These are phyloP conservation scores for Gossypium arboreum DNA, from an alignment of 345 rosid genomes.

Conservation along the genomic window DNA sequence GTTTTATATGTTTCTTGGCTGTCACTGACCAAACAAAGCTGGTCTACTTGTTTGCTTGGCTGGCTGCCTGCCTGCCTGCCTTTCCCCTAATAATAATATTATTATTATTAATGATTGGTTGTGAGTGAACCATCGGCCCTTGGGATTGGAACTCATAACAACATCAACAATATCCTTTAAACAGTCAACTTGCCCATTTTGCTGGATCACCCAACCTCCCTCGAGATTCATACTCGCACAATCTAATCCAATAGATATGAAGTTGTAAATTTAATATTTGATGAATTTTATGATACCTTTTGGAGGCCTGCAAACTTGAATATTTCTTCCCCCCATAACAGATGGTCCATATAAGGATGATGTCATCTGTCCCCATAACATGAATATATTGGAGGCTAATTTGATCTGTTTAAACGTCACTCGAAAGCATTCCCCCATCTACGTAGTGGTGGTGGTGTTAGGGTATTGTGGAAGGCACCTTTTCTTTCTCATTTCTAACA, in stretches of 20 bases:
- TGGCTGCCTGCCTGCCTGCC: neutral
- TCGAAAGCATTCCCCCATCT: conserved; percentile 11
- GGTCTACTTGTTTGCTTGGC: neutral
- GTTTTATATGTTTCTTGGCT: conserved; percentile 25
- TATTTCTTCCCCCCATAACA: neutral
- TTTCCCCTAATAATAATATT: neutral
- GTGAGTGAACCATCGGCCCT: conserved; percentile 40
- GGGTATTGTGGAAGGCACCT: conserved; percentile 4
- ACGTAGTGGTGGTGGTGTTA: neutral
- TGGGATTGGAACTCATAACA: conserved; percentile 2
- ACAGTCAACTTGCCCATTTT: neutral
- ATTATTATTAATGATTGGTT: conserved; percentile 32
- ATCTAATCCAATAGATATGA: too few species aligned
- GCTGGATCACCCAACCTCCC: conserved; percentile 4
- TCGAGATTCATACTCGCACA: neutral
- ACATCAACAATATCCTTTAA: neutral
- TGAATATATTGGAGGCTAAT: neutral
- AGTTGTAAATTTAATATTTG: too few species aligned
- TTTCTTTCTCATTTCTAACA: neutral
- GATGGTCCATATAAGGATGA: neutral
- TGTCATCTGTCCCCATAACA: conserved; percentile 1
- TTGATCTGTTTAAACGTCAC: conserved; percentile 17
- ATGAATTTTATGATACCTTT: conserved; percentile 1
- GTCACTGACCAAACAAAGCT: conserved; percentile 22
- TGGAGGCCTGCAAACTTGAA: neutral